phyloP scores from a whole-genome alignment of 202 grass and related monocot species.

The Schoenoplectus triqueter region DNA sequence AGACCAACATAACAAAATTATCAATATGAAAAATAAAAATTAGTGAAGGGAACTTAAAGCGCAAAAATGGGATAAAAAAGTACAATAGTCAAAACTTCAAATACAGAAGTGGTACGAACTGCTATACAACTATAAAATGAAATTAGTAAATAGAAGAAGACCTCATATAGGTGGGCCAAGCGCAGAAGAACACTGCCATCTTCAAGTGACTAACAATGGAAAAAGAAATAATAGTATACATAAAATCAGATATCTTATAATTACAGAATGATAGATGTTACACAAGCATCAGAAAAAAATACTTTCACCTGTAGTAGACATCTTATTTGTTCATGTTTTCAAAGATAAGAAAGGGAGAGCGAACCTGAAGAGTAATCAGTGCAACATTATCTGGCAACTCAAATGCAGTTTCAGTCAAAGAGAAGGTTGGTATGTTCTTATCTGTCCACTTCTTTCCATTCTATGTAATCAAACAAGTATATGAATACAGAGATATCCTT shows the following conservation, averaged over 20 bases:
- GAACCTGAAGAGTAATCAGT: constrained; percentile 59
- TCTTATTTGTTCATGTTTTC: neutral
- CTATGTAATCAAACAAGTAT: constrained; percentile 33
- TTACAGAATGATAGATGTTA: neutral
- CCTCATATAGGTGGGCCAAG: constrained; percentile 59
- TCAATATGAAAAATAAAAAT: neutral
- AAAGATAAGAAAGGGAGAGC: constrained; percentile 13
- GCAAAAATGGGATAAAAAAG: neutral
- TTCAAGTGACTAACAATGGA: constrained; percentile 46
- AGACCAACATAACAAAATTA: neutral
- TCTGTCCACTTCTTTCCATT: constrained; percentile 42
- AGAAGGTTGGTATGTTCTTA: constrained; percentile 44
- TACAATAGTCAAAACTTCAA: neutral
- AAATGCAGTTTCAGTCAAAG: constrained; percentile 42
- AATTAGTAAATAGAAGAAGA: constrained; percentile 21
- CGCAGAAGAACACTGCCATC: constrained; percentile 55
- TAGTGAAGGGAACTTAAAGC: neutral
- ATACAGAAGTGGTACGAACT: neutral
- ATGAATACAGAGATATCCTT: constrained; percentile 13
- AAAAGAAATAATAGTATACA: neutral
- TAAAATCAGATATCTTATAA: neutral
- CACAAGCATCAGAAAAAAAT: neutral
- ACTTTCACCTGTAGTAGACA: neutral
- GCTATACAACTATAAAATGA: neutral
- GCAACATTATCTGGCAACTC: constrained; percentile 58